A percentile compares a stretch with the other conserved stretches of the same genome.
These are phyloP conservation scores for Clonostachys chloroleuca DNA, from an alignment of 2,329 filamentous ascomycete genomes.

Conservation along the genomic window DNA sequence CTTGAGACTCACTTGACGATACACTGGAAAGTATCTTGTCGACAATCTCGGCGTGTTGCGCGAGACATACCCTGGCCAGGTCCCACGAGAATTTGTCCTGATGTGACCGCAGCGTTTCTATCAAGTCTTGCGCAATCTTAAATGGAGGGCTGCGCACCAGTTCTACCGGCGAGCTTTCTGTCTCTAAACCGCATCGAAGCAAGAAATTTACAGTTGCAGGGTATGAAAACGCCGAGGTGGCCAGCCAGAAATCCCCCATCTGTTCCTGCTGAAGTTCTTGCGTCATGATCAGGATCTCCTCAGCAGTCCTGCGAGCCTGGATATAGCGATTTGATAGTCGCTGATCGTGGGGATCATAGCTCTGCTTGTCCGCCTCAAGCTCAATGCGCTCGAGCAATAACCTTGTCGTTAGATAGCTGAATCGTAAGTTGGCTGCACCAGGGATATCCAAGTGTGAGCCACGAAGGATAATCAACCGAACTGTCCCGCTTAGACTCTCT, in stretches of 20 bases:
- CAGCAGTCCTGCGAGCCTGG: constrained; percentile 35
- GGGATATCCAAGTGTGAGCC: constrained; percentile 32
- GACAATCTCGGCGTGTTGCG: constrained; percentile 39
- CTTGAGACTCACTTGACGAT: constrained; percentile 10
- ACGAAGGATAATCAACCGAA: constrained; percentile 32
- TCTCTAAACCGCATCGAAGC: constrained; percentile 40
- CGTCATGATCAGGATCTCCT: constrained; percentile 42
- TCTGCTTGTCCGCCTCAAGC: constrained; percentile 31
- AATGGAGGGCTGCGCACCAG: constrained; percentile 31
- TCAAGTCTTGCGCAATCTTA: constrained; percentile 34
- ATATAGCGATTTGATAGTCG: constrained; percentile 24
- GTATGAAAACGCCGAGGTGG: constrained; percentile 40
- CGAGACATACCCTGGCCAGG: constrained; percentile 42
- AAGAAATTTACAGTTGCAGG: constrained; percentile 44
- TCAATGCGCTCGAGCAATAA: constrained; percentile 41
- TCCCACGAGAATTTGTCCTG: constrained; percentile 38
- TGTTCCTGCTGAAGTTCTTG: constrained; percentile 37
- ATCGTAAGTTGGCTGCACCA: constrained; percentile 44
- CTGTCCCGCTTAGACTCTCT: constrained; percentile 27
- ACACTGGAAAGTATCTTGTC: constrained; percentile 31
- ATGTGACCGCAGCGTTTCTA: constrained; percentile 30
- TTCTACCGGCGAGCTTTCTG: constrained; percentile 24
- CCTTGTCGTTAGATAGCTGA: constrained; percentile 42
- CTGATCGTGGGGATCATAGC: constrained; percentile 9
- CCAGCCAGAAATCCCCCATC: constrained; percentile 44